A percentile compares a stretch with the other conserved stretches of the same genome.
Conservation (phyloP, 352 stramenopile species). For the Phytophthora pistaciae region DNA sequence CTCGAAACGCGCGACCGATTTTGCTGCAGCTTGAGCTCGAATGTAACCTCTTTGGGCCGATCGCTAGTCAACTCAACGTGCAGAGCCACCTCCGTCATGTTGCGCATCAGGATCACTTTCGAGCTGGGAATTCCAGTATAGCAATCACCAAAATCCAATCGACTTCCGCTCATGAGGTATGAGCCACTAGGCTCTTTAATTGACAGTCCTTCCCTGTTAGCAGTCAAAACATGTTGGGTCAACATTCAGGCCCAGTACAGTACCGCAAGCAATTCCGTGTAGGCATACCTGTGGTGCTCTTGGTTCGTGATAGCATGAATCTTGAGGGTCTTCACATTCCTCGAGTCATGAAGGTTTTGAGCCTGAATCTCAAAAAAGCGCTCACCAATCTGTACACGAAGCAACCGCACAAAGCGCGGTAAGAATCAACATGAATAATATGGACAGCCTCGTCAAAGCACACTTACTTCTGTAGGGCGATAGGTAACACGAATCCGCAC, state of each 20-base stretch:
- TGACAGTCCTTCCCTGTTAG: constrained; percentile 78
- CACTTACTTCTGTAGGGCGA: constrained; percentile 75
- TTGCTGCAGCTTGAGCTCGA: constrained; percentile 86
- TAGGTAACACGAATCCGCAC: constrained; percentile 90
- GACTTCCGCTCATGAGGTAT: constrained; percentile 88
- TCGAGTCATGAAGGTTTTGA: constrained; percentile 86
- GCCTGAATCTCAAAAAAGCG: constrained; percentile 89
- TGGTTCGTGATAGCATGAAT: constrained; percentile 91
- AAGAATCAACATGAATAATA: constrained; percentile 14
- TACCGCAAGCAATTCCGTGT: neutral
- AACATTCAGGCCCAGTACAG: neutral
- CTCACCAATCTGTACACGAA: constrained; percentile 70
- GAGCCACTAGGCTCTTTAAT: constrained; percentile 88
- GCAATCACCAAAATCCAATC: constrained; percentile 90
- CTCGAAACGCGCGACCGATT: constrained; percentile 77
- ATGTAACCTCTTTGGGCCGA: constrained; percentile 89
- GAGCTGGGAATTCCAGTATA: constrained; percentile 87
- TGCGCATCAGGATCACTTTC: constrained; percentile 85
- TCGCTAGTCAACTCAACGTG: constrained; percentile 90
- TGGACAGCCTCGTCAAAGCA: neutral
- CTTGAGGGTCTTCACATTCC: constrained; percentile 88
- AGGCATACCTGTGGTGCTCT: constrained; percentile 81
- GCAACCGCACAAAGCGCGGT: constrained; percentile 13
- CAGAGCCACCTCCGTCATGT: constrained; percentile 85
- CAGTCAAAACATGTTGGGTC: neutral